These are phyloP conservation scores for Nakazawaea holstii DNA, from an alignment of 805 yeast genomes.

Conservation along the genomic window DNA sequence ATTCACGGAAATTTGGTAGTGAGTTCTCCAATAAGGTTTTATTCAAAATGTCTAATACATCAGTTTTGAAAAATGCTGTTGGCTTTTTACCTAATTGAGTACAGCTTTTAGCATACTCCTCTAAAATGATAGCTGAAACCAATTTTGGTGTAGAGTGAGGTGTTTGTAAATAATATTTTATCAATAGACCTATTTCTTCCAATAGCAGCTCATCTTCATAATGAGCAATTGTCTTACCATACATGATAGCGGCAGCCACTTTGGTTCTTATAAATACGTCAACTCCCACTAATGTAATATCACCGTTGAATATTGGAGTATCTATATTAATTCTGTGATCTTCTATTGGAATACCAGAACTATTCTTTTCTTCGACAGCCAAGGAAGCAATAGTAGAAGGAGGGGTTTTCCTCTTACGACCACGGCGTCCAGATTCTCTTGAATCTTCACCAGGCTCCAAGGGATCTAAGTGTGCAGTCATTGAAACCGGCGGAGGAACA, in stretches of 20 bases:
- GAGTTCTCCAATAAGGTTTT: conserved; percentile 30
- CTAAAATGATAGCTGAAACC: conserved; percentile 60
- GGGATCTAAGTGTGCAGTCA: conserved; percentile 1
- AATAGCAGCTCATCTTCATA: conserved; percentile 35
- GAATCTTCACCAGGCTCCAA: conserved; percentile 15
- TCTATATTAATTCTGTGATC: conserved; percentile 79
- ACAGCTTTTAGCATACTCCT: conserved; percentile 43
- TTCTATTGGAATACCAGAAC: conserved; percentile 43
- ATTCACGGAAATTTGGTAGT: conserved; percentile 66
- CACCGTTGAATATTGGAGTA: conserved; percentile 89
- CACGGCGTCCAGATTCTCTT: conserved; percentile 24
- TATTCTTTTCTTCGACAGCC: conserved; percentile 1
- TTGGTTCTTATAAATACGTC: conserved; percentile 73
- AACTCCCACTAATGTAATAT: conserved; percentile 75
- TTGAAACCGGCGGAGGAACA: background rate
- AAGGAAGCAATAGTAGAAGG: conserved; percentile 17
- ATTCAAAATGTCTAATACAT: conserved; percentile 25
- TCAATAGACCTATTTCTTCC: conserved; percentile 28
- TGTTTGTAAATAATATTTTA: conserved; percentile 43
- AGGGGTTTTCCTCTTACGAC: conserved; percentile 42
- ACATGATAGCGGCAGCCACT: conserved; percentile 66
- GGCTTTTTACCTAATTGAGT: background rate
- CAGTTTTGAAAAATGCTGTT: conserved; percentile 16
- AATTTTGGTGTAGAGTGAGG: conserved; percentile 80
- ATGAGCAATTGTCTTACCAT: conserved; percentile 60